Percentiles rank a stretch among this genome's conserved stretches.
Evolutionary conservation across 352 stramenopile species (phyloP).

Genomic region (Halophytophthora batemanensis): DNA sequence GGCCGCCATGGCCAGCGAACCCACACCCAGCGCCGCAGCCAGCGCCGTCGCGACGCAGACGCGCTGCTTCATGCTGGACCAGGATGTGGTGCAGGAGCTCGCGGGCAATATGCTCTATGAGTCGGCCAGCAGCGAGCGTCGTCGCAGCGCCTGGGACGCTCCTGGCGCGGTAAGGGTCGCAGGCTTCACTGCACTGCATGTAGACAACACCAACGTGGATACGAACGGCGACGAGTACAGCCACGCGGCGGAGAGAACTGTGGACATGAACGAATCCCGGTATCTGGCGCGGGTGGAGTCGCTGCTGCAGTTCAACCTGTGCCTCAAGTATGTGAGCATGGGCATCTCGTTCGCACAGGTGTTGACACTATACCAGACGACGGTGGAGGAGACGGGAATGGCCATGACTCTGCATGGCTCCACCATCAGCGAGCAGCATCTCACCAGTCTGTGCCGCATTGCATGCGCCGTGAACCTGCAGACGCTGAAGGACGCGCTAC

Average conservation of each 20-base stretch:
- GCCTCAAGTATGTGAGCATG: conserved; percentile 27
- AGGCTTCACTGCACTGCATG: conserved; percentile 10
- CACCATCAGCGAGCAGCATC: conserved; percentile 19
- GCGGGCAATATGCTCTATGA: conserved; percentile 20
- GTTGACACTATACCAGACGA: conserved; percentile 20
- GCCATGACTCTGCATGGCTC: conserved; percentile 10
- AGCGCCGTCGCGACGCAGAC: conserved; percentile 13
- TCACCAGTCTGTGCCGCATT: conserved; percentile 23
- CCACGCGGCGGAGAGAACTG: background rate
- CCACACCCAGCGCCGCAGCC: conserved; percentile 7
- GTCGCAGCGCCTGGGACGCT: conserved; percentile 25
- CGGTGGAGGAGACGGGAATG: conserved; percentile 23
- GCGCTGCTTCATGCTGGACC: conserved; percentile 20
- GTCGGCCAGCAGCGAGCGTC: conserved; percentile 14
- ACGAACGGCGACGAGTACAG: conserved; percentile 1
- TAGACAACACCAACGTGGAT: conserved; percentile 1
- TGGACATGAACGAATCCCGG: conserved; percentile 20
- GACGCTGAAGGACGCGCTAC: conserved; percentile 24
- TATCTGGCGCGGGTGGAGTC: conserved; percentile 26
- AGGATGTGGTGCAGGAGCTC: conserved; percentile 22
- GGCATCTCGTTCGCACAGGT: conserved; percentile 25
- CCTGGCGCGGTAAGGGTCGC: background rate
- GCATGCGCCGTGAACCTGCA: conserved; percentile 29
- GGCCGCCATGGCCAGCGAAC: conserved; percentile 10
- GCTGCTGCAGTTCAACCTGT: conserved; percentile 28